Percentiles rank a stretch among this genome's conserved stretches.
Evolutionary conservation across 805 yeast species (phyloP).

Genomic region (Yamadazyma tumulicola): DNA sequence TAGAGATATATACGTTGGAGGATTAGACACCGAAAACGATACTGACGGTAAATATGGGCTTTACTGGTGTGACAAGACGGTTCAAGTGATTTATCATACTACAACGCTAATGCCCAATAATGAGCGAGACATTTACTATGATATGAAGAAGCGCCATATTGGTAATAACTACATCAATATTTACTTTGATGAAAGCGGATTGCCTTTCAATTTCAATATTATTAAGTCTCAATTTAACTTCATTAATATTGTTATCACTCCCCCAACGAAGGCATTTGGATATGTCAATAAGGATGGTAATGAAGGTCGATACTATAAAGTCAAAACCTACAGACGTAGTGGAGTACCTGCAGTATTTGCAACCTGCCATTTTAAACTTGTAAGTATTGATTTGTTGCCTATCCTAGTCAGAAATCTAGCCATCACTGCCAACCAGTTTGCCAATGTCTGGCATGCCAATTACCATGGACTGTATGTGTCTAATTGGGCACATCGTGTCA

Average conservation of each 20-base stretch:
- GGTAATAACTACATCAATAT: conserved; percentile 84
- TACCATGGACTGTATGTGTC: conserved; percentile 46
- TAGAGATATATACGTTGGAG: conserved; percentile 63
- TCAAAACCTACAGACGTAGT: conserved; percentile 58
- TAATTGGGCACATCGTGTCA: conserved; percentile 67
- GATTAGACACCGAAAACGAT: conserved; percentile 67
- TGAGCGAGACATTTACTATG: conserved; percentile 37
- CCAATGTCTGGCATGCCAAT: conserved; percentile 67
- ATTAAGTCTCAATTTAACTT: conserved; percentile 80
- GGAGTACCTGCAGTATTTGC: conserved; percentile 79
- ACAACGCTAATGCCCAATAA: conserved; percentile 76
- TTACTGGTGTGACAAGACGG: conserved; percentile 66
- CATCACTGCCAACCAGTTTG: conserved; percentile 64
- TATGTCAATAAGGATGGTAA: conserved; percentile 1
- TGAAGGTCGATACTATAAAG: conserved; percentile 45
- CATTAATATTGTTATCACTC: conserved; percentile 73
- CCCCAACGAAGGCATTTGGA: conserved; percentile 37
- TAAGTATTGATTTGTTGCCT: conserved; percentile 58
- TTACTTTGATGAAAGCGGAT: conserved; percentile 71
- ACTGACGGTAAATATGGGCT: conserved; percentile 74
- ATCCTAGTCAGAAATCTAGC: conserved; percentile 64
- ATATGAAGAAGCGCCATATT: conserved; percentile 75
- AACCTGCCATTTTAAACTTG: conserved; percentile 69
- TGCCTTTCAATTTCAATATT: conserved; percentile 63
- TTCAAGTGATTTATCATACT: conserved; percentile 73